These are phyloP conservation scores for Buddleja alternifolia DNA, from an alignment of 257 asterid genomes.

Conservation along the genomic window DNA sequence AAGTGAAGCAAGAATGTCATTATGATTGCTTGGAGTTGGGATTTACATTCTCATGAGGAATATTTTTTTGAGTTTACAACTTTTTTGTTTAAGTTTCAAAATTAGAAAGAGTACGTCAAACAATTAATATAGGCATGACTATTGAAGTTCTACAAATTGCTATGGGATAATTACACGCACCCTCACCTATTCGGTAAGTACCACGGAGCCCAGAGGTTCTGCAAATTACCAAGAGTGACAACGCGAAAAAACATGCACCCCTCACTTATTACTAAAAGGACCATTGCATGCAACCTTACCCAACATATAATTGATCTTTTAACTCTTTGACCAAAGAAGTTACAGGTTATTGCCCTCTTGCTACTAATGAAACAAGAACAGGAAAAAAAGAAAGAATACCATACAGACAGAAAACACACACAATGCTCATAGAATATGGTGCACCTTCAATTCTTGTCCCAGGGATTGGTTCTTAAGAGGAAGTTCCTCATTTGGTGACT, in stretches of 20 bases:
- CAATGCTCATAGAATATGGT: conserved; percentile 10
- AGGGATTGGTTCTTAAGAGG: conserved; percentile 38
- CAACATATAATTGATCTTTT: not conserved
- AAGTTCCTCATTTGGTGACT: conserved; percentile 48
- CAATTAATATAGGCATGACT: not conserved
- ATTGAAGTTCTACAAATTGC: too few species aligned
- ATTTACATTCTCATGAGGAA: not conserved
- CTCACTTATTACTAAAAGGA: too few species aligned
- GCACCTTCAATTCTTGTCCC: conserved; percentile 53
- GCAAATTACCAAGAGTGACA: too few species aligned
- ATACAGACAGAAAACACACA: not conserved
- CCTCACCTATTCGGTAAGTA: too few species aligned
- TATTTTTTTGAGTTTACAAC: not conserved
- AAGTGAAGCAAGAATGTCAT: conserved; percentile 3
- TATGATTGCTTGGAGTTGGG: not conserved
- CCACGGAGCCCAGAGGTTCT: too few species aligned
- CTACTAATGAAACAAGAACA: too few species aligned
- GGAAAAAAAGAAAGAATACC: not conserved
- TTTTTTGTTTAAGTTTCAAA: not conserved
- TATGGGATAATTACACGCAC: too few species aligned
- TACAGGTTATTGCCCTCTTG: not conserved
- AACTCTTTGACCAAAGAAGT: not conserved
- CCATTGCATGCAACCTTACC: not conserved
- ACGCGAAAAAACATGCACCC: too few species aligned
- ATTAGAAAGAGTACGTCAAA: not conserved